These are phyloP conservation scores for Phytophthora sansomeana DNA, from an alignment of 352 stramenopile species.

Conservation along the genomic window DNA sequence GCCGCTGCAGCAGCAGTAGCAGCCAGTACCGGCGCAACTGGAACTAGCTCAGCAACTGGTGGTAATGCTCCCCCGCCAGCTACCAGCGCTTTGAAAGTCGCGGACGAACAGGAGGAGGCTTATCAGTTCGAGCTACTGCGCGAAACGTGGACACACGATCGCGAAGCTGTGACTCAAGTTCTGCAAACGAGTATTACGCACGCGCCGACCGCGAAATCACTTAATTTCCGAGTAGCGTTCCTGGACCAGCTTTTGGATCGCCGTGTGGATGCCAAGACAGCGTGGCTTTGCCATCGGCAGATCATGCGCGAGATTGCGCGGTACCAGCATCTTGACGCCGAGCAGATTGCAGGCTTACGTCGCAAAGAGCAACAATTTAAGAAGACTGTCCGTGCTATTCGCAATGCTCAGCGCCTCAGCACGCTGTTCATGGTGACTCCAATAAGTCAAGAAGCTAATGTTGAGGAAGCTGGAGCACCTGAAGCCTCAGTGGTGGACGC, in stretches of 20 bases:
- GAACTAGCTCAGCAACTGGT: not conserved
- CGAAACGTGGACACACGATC: conserved; percentile 74
- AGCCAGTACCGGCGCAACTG: not conserved
- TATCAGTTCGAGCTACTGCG: conserved; percentile 79
- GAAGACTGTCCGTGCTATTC: conserved; percentile 69
- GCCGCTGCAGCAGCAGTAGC: conserved; percentile 10
- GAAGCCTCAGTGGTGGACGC: not conserved
- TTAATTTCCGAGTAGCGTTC: conserved; percentile 75
- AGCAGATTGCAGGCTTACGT: conserved; percentile 69
- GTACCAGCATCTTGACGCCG: conserved; percentile 72
- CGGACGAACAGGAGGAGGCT: conserved; percentile 67
- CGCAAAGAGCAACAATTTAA: conserved; percentile 79
- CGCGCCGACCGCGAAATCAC: conserved; percentile 54
- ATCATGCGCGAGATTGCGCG: conserved; percentile 82
- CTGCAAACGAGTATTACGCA: conserved; percentile 67
- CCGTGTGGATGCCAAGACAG: conserved; percentile 78
- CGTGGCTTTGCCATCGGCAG: conserved; percentile 81
- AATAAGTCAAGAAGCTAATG: not conserved
- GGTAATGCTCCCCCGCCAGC: not conserved
- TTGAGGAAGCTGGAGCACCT: conserved; percentile 9
- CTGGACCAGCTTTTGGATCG: conserved; percentile 69
- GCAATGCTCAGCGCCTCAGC: conserved; percentile 53
- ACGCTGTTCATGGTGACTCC: conserved; percentile 14
- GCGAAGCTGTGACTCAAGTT: conserved; percentile 52
- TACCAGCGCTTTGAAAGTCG: conserved; percentile 14